phyloP scores from a whole-genome alignment of 148 eudicot genomes.

The Linanthus parryae region DNA sequence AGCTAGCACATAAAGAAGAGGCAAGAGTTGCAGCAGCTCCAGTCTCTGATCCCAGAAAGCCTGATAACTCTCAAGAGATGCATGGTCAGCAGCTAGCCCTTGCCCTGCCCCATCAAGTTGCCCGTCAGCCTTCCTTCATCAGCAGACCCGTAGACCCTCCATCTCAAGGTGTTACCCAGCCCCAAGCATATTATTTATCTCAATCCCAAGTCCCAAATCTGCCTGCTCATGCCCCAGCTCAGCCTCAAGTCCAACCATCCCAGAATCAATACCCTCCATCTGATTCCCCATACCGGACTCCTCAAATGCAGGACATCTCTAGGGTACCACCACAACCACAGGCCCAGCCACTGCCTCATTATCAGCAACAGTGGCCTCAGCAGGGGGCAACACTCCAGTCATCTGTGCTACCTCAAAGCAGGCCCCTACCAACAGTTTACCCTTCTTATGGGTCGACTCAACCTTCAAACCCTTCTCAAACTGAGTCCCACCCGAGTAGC shows the following conservation, averaged over 20 bases:
- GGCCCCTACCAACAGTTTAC: slow-evolving; percentile 49
- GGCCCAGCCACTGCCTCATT: slow-evolving; percentile 53
- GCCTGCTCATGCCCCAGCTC: slow-evolving; percentile 32
- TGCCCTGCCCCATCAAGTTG: slow-evolving; percentile 56
- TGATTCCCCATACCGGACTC: slow-evolving; percentile 39
- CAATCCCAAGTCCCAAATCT: slow-evolving; percentile 40
- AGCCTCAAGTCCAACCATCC: slow-evolving; percentile 34
- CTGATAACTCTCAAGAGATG: slow-evolving; percentile 47
- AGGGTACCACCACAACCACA: slow-evolving; percentile 40
- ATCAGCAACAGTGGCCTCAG: slow-evolving; percentile 73
- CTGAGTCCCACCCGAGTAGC: slow-evolving; percentile 50
- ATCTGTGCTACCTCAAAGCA: slow-evolving; percentile 42
- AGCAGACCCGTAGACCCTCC: slow-evolving; percentile 31
- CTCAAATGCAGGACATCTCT: slow-evolving; percentile 28
- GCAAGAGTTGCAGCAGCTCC: slow-evolving; percentile 42
- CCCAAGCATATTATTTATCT: slow-evolving; percentile 51
- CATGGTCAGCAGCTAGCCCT: slow-evolving; percentile 77
- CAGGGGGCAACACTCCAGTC: slow-evolving; percentile 39
- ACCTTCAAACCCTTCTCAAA: slow-evolving; percentile 45
- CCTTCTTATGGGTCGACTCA: slow-evolving; percentile 59
- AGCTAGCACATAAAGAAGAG: slow-evolving; percentile 84
- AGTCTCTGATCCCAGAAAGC: slow-evolving; percentile 40
- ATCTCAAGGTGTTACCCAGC: slow-evolving; percentile 36
- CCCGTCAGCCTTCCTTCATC: slow-evolving; percentile 42
- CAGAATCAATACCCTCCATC: slow-evolving; percentile 53